phyloP scores from a whole-genome alignment of 768 basidiomycete genomes.

The Suillus paluster region DNA sequence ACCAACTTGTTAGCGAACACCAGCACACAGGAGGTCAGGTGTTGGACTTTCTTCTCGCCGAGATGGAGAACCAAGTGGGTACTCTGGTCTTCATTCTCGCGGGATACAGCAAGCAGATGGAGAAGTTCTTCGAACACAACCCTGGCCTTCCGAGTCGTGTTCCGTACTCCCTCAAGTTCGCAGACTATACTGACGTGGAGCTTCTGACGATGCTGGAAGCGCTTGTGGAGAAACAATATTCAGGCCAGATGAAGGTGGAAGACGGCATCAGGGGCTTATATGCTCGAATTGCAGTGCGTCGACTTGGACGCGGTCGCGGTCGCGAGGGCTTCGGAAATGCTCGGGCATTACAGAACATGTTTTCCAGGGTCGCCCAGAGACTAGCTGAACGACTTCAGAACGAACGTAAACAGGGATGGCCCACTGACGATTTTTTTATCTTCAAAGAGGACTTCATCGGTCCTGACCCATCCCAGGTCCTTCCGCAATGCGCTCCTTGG shows the following conservation, averaged over 20 bases:
- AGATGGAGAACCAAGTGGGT: slow-evolving; percentile 74
- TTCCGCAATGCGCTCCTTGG: slow-evolving; percentile 53
- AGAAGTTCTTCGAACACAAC: slow-evolving; percentile 77
- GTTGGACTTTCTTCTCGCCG: slow-evolving; percentile 69
- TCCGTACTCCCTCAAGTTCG: slow-evolving; percentile 60
- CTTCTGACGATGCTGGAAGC: slow-evolving; percentile 57
- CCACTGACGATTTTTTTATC: slow-evolving; percentile 55
- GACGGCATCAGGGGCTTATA: slow-evolving; percentile 58
- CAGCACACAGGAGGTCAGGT: slow-evolving; percentile 58
- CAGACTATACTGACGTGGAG: slow-evolving; percentile 62
- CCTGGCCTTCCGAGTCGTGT: slow-evolving; percentile 70
- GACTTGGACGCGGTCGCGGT: slow-evolving; percentile 65
- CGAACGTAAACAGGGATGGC: slow-evolving; percentile 42
- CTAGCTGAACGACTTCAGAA: slow-evolving; percentile 55
- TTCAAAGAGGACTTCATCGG: slow-evolving; percentile 63
- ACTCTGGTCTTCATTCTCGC: slow-evolving; percentile 70
- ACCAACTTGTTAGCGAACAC: slow-evolving; percentile 58
- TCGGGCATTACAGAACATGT: slow-evolving; percentile 57
- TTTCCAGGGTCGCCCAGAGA: slow-evolving; percentile 50
- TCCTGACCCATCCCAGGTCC: slow-evolving; percentile 57
- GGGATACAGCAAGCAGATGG: slow-evolving; percentile 74
- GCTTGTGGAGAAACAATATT: slow-evolving; percentile 47
- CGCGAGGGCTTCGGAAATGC: slow-evolving; percentile 69
- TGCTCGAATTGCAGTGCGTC: slow-evolving; percentile 55
- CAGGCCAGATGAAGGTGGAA: slow-evolving; percentile 57